phyloP scores from a whole-genome alignment of 1,139 yeast genomes.

The Tardiomyces blankii region DNA sequence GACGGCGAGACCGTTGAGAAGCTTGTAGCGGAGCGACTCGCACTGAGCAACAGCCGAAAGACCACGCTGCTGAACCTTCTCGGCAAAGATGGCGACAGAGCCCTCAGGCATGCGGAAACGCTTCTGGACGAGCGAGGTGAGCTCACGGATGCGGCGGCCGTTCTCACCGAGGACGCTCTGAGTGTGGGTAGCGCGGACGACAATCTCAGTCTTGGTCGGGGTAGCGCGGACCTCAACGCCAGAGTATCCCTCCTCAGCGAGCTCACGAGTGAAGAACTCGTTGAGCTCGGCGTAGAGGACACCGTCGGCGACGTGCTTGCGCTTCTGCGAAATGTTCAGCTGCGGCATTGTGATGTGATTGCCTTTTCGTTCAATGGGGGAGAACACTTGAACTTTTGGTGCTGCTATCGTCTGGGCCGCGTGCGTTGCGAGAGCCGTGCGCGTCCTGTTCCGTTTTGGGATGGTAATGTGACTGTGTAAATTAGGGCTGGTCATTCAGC shows the following conservation, averaged over 20 bases:
- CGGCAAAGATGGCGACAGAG: constrained; percentile 92
- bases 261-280: constrained; percentile 99
- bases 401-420: too few species aligned
- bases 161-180: constrained; percentile 99
- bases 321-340: constrained; percentile 30
- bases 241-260: constrained; percentile 99
- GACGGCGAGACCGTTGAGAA: constrained; percentile 97
- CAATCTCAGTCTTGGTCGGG: constrained; percentile 95
- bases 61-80: constrained; percentile 99
- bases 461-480: too few species aligned
- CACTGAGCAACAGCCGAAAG: constrained; percentile 99
- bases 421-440: too few species aligned
- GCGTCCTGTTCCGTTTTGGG: too few species aligned
- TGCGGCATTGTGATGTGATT: constrained; percentile 10
- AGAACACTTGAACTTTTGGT: too few species aligned
- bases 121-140: constrained; percentile 95
- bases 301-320: constrained; percentile 91
- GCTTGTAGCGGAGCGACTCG: constrained; percentile 97
- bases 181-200: constrained; percentile 98
- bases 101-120: constrained; percentile 97
- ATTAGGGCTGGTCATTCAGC: too few species aligned
- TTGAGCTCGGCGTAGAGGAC: constrained; percentile 99
- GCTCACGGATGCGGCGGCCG: constrained; percentile 99
- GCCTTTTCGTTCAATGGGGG: constrained; percentile 3
- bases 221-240: constrained; percentile 99